These are phyloP conservation scores for Gossypium bickii DNA, from an alignment of 345 rosid genomes.

Conservation along the genomic window DNA sequence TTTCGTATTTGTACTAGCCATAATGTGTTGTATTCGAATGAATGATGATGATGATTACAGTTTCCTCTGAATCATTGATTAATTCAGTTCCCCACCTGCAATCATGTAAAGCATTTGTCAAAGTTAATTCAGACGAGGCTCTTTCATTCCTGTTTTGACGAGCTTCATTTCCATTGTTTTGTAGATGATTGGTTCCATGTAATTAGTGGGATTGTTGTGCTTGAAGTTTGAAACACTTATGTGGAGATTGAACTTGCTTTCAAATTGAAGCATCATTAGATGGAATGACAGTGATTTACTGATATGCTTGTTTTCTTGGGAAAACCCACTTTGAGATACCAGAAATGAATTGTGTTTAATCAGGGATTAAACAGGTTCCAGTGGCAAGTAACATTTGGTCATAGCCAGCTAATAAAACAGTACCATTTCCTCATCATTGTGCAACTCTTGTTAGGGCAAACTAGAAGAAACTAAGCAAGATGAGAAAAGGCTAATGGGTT, in stretches of 20 bases:
- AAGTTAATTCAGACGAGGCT: not conserved
- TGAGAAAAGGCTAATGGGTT: too few relatives aligned
- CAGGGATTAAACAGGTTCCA: too few relatives aligned
- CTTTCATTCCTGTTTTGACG: not conserved
- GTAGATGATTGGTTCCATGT: not conserved
- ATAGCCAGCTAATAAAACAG: not conserved
- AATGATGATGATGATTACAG: constrained; percentile 47
- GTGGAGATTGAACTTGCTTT: not conserved
- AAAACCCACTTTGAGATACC: not conserved
- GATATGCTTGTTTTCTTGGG: not conserved
- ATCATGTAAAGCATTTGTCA: not conserved
- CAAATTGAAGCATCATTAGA: not conserved
- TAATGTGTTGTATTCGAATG: constrained; percentile 59
- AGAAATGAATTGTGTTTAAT: not conserved
- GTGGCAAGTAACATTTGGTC: too few relatives aligned
- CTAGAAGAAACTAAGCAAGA: too few relatives aligned
- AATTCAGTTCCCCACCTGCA: not conserved
- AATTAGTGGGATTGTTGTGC: constrained; percentile 1
- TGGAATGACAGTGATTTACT: not conserved
- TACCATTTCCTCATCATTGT: not conserved
- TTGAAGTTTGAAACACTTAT: not conserved
- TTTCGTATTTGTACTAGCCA: constrained; percentile 63
- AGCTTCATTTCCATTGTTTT: constrained; percentile 2
- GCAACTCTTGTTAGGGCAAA: too few relatives aligned
- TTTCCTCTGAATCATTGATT: constrained; percentile 31